Evolutionary conservation across 306 rosid species (phyloP).

Genomic region (Astragalus glycyphyllos): DNA sequence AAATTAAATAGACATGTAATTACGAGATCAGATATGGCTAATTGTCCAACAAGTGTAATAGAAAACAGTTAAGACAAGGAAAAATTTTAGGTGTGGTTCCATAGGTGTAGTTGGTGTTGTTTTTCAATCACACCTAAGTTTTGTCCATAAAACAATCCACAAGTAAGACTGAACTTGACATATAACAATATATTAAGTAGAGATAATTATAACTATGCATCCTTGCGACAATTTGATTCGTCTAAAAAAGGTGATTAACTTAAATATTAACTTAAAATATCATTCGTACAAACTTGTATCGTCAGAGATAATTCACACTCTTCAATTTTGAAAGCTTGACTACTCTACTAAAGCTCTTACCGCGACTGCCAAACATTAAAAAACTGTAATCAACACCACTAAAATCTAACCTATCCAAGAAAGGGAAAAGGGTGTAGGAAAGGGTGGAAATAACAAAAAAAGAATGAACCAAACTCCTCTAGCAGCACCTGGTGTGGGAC

Average conservation of each 20-base stretch:
- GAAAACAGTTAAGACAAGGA: constrained; percentile 7
- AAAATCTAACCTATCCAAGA: constrained; percentile 49
- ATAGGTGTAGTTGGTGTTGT: too few species aligned
- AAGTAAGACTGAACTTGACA: constrained; percentile 6
- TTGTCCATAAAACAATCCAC: constrained; percentile 28
- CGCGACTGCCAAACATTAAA: constrained; percentile 49
- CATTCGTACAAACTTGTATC: constrained; percentile 64
- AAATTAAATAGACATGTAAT: background rate
- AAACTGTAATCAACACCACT: constrained; percentile 46
- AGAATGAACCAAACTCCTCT: constrained; percentile 45
- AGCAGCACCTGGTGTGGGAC: constrained; percentile 52
- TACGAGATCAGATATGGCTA: background rate
- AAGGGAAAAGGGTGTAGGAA: background rate
- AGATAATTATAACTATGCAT: constrained; percentile 21
- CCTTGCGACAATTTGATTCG: constrained; percentile 36
- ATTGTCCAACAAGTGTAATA: background rate
- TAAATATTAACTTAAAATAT: constrained; percentile 42
- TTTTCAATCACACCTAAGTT: too few species aligned
- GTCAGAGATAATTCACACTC: constrained; percentile 60
- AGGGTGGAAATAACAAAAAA: background rate
- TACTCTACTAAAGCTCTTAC: constrained; percentile 46
- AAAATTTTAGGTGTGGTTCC: too few species aligned
- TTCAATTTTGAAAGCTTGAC: constrained; percentile 53
- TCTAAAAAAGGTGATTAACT: constrained; percentile 45
- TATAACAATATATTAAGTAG: background rate